A percentile compares a stretch with the other conserved stretches of the same genome.
phyloP scores from a whole-genome alignment of 176 grass and related monocot species.

The Oropetium thomaeum region DNA sequence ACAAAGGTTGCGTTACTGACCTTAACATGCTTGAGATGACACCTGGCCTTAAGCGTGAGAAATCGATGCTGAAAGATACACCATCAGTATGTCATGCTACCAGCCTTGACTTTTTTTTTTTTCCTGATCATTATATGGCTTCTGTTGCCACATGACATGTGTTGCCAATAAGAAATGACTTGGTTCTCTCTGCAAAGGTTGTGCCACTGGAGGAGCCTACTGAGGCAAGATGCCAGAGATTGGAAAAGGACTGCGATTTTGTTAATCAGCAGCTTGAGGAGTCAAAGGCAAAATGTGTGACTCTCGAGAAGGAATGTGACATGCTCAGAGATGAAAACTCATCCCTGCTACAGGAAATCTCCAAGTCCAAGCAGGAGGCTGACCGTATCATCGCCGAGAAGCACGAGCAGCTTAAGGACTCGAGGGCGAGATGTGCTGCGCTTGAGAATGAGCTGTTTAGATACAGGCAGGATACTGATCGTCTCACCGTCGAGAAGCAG shows the following conservation, averaged over 20 bases:
- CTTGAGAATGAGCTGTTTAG: conserved; percentile 40
- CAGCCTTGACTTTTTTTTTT: background rate
- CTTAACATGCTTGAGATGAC: conserved; percentile 80
- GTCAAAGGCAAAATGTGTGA: conserved; percentile 33
- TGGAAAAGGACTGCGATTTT: conserved; percentile 44
- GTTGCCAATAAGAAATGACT: background rate
- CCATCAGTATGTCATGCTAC: conserved; percentile 40
- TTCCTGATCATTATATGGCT: background rate
- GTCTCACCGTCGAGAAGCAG: conserved; percentile 45
- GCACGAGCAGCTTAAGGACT: conserved; percentile 29
- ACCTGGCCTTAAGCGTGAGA: conserved; percentile 40
- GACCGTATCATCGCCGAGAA: conserved; percentile 45
- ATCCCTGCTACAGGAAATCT: conserved; percentile 41
- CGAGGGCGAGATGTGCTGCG: background rate
- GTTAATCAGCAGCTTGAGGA: conserved; percentile 49
- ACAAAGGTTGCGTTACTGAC: conserved; percentile 76
- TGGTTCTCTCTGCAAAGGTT: conserved; percentile 28
- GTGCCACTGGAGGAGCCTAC: conserved; percentile 31
- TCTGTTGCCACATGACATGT: background rate
- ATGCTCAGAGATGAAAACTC: conserved; percentile 47
- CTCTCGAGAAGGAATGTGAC: conserved; percentile 49
- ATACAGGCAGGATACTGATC: conserved; percentile 33
- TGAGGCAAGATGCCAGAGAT: conserved; percentile 24
- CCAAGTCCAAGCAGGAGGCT: conserved; percentile 24
- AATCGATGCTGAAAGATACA: conserved; percentile 32